A percentile compares a stretch with the other conserved stretches of the same genome.
Conservation (phyloP, 495 filamentous ascomycete genomes). For the Neurospora cerealis region DNA sequence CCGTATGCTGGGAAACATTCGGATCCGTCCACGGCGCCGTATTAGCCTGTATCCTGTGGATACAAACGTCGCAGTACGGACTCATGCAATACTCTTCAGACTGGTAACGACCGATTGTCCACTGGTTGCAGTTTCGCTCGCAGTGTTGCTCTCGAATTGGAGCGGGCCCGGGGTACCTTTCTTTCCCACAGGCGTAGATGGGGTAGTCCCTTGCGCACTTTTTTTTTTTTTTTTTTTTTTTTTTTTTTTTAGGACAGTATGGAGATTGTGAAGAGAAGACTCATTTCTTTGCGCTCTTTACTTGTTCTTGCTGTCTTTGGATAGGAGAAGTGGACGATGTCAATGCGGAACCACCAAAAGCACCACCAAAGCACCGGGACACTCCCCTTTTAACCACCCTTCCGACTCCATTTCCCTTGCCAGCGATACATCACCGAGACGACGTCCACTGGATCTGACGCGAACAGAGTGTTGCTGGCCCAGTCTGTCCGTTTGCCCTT, state of each 20-base stretch:
- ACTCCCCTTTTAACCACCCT: neutral
- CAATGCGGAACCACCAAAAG: neutral
- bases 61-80: neutral
- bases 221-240: neutral
- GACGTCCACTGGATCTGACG: neutral
- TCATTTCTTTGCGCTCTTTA: neutral
- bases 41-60: neutral
- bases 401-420: neutral
- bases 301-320: neutral
- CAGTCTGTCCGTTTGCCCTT: neutral
- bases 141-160: neutral
- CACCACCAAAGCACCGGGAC: neutral
- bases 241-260: neutral
- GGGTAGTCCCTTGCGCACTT: neutral
- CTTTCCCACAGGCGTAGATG: neutral
- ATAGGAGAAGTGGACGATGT: neutral
- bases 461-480: neutral
- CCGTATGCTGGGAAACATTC: neutral
- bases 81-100: neutral
- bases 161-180: neutral
- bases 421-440: neutral
- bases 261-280: too few relatives aligned
- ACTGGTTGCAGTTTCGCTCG: neutral
- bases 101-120: neutral
- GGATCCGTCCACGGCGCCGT: neutral